Percentiles rank a stretch among this genome's conserved stretches.
These are phyloP conservation scores for Irineochytrium annulatum DNA, from an alignment of 192 early-diverging fungal genomes.

Conservation along the genomic window DNA sequence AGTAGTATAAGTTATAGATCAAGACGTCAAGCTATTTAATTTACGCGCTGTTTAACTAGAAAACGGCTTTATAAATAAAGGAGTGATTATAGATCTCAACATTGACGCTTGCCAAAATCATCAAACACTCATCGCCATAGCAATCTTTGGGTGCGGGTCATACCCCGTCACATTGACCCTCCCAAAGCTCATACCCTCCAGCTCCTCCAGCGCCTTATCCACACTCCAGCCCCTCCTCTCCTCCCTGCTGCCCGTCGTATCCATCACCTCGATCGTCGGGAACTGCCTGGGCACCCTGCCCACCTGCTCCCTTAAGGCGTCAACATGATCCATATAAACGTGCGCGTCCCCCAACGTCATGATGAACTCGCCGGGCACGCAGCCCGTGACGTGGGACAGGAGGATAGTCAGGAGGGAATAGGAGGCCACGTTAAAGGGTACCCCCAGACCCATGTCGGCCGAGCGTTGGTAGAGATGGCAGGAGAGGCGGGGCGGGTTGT, in stretches of 20 bases:
- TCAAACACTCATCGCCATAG: slow-evolving; percentile 93
- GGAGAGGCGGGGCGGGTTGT: slow-evolving; percentile 59
- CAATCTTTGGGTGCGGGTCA: slow-evolving; percentile 77
- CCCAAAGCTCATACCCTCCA: slow-evolving; percentile 69
- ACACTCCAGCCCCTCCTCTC: slow-evolving; percentile 18
- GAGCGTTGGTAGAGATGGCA: slow-evolving; percentile 95
- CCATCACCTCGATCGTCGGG: slow-evolving; percentile 69
- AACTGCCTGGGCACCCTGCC: slow-evolving; percentile 73
- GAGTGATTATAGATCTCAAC: too few species aligned
- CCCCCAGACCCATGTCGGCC: slow-evolving; percentile 93
- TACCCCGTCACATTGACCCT: slow-evolving; percentile 81
- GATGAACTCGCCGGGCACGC: slow-evolving; percentile 79
- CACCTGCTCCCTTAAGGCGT: slow-evolving; percentile 77
- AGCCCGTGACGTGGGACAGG: slow-evolving; percentile 82
- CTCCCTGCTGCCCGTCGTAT: slow-evolving; percentile 18
- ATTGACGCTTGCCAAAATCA: too few species aligned
- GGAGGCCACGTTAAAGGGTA: slow-evolving; percentile 98
- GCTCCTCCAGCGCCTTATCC: slow-evolving; percentile 34
- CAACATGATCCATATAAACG: slow-evolving; percentile 87
- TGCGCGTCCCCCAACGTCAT: slow-evolving; percentile 96
- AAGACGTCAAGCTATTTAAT: too few species aligned
- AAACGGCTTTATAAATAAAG: too few species aligned
- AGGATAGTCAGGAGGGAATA: slow-evolving; percentile 89
- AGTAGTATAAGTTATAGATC: too few species aligned
- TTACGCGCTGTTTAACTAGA: too few species aligned